These are phyloP conservation scores for Lipomyces chichibuensis DNA, from an alignment of 805 yeast genomes.

Conservation along the genomic window DNA sequence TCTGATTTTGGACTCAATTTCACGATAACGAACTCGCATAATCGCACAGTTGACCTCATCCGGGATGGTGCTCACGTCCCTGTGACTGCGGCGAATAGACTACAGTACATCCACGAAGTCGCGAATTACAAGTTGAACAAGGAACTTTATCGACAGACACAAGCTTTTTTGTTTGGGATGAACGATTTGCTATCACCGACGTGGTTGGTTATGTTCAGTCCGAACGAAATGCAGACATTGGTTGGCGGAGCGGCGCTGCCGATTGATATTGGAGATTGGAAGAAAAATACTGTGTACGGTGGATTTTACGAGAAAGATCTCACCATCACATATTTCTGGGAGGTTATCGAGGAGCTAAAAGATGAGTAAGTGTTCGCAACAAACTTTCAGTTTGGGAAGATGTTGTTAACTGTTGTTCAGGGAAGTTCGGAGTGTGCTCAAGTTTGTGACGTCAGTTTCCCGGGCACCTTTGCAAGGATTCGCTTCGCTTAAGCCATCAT, in stretches of 20 bases:
- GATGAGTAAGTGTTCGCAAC: constrained; percentile 42
- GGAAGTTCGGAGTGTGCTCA: constrained; percentile 67
- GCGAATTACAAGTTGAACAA: constrained; percentile 79
- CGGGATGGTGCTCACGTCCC: constrained; percentile 59
- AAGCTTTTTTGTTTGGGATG: constrained; percentile 70
- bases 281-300: constrained; percentile 62
- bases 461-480: constrained; percentile 92
- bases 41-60: constrained; percentile 57
- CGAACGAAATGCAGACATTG: constrained; percentile 79
- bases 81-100: constrained; percentile 64
- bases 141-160: constrained; percentile 60
- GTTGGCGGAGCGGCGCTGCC: constrained; percentile 76
- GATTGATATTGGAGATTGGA: constrained; percentile 72
- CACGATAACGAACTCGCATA: constrained; percentile 47
- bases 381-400: neutral
- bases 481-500: constrained; percentile 67
- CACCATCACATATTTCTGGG: constrained; percentile 75
- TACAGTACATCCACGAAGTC: constrained; percentile 74
- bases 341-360: constrained; percentile 68
- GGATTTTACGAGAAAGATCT: constrained; percentile 56
- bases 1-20: constrained; percentile 64
- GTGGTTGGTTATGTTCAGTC: constrained; percentile 86
- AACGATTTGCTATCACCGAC: constrained; percentile 64
- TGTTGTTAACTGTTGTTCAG: constrained; percentile 1
- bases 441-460: constrained; percentile 90